Base-by-base conservation (phyloP, 345 rosid genomes). In the Clarkia xantiana region DNA sequence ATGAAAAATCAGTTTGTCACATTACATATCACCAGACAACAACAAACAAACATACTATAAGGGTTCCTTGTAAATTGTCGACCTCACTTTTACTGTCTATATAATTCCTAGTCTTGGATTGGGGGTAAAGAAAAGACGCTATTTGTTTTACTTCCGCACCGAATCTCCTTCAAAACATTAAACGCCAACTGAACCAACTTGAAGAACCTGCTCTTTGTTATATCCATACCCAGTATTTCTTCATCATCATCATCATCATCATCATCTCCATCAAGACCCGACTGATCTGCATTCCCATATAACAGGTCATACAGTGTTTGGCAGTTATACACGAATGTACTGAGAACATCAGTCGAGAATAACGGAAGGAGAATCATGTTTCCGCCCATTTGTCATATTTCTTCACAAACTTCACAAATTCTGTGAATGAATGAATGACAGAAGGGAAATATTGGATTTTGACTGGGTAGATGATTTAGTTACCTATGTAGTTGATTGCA, bases 321-420 rank as follows among this genome's bases (percentile, higher is more conserved):
- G 0, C 94, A 85, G 54, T 82, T 80, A 59, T 85, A 74, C 53
- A 89, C 85, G 59, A 85, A 78, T 58, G 75, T 67, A 69, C 69
- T 64, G 18, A 85, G 94, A 58, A 85, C 58, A 47, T 85, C 90
- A 0, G 84, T 82, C 1, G 73, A 70, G 77, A 74, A 82, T 70
- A 88, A 85, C 23, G 85, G 90, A 68, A 80, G 51, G 36, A 90
- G 78, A 54, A 78, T 71, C 15, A 82, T 70, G 51, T 80, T 74
- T 1, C 95, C 94, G 0, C 80, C 62, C 85, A 71, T 67, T 89
- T 89, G 63, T 82, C 95, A 5, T 78, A 82, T 67, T 85, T 89
- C 76, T 85, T 89, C 12, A 85, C 60, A 61, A 85, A 69, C 67
- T 89, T 89, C 54, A 76, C 95, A 54, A 85, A 38, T 55, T 95